phyloP scores from a whole-genome alignment of 306 rosid species.

The Crataegus laevigata region DNA sequence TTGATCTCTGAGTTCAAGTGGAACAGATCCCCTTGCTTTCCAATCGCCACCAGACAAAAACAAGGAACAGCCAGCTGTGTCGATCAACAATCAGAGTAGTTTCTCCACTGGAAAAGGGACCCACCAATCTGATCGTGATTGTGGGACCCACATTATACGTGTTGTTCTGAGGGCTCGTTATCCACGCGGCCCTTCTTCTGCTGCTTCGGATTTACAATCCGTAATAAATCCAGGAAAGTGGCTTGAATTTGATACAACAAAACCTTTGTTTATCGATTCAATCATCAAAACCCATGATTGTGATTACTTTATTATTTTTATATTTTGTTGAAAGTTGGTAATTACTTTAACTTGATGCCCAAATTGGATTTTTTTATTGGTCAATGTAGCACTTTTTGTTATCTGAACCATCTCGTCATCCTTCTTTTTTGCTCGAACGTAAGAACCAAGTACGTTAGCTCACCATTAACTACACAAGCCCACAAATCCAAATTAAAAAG shows the following conservation, averaged over 20 bases:
- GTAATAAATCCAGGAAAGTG: neutral
- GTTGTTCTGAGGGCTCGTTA: neutral
- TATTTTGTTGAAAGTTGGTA: no score
- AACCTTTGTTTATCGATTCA: neutral
- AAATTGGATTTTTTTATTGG: no score
- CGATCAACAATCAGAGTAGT: neutral
- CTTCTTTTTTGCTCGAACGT: no score
- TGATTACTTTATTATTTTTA: neutral
- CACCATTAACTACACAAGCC: no score
- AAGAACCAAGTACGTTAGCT: no score
- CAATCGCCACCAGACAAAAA: neutral
- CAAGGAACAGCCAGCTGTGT: neutral
- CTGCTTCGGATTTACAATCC: neutral
- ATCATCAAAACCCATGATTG: neutral
- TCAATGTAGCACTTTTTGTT: no score
- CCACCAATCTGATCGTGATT: neutral
- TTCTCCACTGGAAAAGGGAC: neutral
- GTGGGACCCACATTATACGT: neutral
- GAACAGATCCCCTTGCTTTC: no score
- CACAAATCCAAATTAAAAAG: no score
- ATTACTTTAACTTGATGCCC: no score
- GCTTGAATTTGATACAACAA: neutral
- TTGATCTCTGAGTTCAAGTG: no score
- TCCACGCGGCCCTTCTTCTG: neutral
- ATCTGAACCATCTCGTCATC: no score